Evolutionary conservation across 176 grass and related monocot genomes (phyloP).

Genomic region (Carex parvula): DNA sequence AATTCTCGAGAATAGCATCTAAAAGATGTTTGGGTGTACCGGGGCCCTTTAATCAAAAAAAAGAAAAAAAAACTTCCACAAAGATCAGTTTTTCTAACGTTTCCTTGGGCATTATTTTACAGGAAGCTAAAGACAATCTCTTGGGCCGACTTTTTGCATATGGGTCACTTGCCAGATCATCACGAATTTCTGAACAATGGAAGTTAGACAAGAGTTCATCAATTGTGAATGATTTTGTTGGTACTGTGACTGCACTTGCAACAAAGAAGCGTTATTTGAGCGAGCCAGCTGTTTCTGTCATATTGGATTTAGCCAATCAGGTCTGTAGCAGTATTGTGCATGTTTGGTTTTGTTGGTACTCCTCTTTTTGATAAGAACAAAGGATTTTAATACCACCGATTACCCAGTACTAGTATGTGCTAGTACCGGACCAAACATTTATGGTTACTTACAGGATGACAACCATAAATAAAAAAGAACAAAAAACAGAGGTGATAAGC

Average conservation of each 20-base stretch:
- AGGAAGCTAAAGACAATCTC: conserved; percentile 95
- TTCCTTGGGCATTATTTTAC: background rate
- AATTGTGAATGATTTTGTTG: conserved; percentile 70
- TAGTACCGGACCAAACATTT: background rate
- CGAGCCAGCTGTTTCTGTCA: conserved; percentile 77
- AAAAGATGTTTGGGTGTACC: too few relatives aligned
- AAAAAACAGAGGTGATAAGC: background rate
- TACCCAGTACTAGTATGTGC: background rate
- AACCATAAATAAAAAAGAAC: background rate
- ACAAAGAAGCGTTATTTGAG: conserved; percentile 72
- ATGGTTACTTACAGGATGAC: background rate
- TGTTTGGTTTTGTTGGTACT: background rate
- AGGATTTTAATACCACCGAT: background rate
- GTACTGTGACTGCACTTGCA: conserved; percentile 51
- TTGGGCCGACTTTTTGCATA: conserved; percentile 86
- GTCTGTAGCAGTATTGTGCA: conserved; percentile 26
- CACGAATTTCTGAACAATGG: conserved; percentile 58
- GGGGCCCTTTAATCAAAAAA: too few relatives aligned
- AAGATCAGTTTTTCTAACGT: background rate
- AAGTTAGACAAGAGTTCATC: conserved; percentile 40
- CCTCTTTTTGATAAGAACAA: conserved; percentile 1
- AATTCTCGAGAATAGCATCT: too few relatives aligned
- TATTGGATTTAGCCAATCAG: conserved; percentile 76
- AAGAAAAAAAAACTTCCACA: background rate
- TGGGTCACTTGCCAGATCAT: conserved; percentile 80